Percentiles rank a stretch among this genome's conserved stretches.
These are phyloP conservation scores for Blepharisma stoltei DNA, from an alignment of 73 alveolate species.

Conservation along the genomic window DNA sequence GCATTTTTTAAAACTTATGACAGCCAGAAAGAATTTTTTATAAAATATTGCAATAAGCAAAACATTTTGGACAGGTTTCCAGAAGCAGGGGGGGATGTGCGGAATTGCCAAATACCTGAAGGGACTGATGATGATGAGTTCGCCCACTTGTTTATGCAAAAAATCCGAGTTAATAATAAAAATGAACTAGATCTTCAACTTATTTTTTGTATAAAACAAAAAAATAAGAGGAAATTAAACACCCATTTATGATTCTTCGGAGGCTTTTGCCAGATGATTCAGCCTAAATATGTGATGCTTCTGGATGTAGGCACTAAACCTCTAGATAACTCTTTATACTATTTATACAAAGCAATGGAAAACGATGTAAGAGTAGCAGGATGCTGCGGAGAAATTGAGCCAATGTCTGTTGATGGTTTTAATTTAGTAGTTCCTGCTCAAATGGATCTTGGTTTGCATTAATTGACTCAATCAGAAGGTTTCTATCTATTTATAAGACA, in stretches of 20 bases:
- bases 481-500: not conserved
- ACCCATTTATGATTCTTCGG: conserved; percentile 51
- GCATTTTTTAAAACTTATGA: conserved; percentile 16
- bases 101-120: not conserved
- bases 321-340: not conserved
- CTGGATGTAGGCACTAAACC: conserved; percentile 54
- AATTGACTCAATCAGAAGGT: not conserved
- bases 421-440: conserved; percentile 27
- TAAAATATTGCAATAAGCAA: not conserved
- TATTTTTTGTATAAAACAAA: conserved; percentile 48
- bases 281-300: conserved; percentile 49
- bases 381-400: conserved; percentile 27
- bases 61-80: not conserved
- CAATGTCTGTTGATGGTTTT: not conserved
- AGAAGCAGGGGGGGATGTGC: not conserved
- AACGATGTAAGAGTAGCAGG: conserved; percentile 13
- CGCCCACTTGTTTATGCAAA: not conserved
- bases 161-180: not conserved
- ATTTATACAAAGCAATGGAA: not conserved
- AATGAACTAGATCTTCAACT: conserved; percentile 12
- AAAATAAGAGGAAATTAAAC: conserved; percentile 51
- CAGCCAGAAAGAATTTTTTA: not conserved
- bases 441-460: conserved; percentile 34
- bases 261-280: conserved; percentile 36
- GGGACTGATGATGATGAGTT: conserved; percentile 6